phyloP scores from a whole-genome alignment of 768 basidiomycete species.

The Boletus vinaceobasis region DNA sequence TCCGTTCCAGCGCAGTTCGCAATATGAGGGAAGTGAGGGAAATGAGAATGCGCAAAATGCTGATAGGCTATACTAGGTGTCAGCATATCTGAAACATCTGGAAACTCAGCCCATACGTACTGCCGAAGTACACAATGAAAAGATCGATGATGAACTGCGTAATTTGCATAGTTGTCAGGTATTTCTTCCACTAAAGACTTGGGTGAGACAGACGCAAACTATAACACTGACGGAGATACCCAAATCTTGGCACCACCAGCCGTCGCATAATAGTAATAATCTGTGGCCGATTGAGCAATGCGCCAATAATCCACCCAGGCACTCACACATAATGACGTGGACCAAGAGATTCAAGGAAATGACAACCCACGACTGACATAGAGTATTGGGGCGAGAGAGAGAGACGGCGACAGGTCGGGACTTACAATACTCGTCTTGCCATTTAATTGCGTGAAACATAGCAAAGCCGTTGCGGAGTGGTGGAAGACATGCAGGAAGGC shows the following conservation, averaged over 20 bases:
- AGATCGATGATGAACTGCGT: conserved; percentile 93
- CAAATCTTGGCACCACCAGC: conserved; percentile 96
- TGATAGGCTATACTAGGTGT: conserved; percentile 56
- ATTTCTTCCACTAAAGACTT: conserved; percentile 87
- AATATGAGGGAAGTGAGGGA: conserved; percentile 58
- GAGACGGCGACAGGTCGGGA: conserved; percentile 11
- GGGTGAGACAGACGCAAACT: background rate
- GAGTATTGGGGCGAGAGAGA: conserved; percentile 1
- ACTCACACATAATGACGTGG: conserved; percentile 97
- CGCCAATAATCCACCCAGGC: background rate
- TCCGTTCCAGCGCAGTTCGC: conserved; percentile 90
- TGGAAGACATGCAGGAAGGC: conserved; percentile 99
- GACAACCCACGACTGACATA: conserved; percentile 88
- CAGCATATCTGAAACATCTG: conserved; percentile 3
- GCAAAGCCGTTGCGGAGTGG: conserved; percentile 93
- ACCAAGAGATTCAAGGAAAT: conserved; percentile 88
- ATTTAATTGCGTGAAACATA: conserved; percentile 93
- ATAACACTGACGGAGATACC: conserved; percentile 47
- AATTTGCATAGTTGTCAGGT: conserved; percentile 96
- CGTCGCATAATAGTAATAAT: conserved; percentile 99
- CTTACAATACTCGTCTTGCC: conserved; percentile 91
- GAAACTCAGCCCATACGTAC: conserved; percentile 46
- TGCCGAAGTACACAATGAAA: conserved; percentile 89
- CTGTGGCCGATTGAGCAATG: conserved; percentile 36
- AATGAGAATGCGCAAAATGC: conserved; percentile 70